These are phyloP conservation scores for Tirmania nivea DNA, from an alignment of 495 filamentous ascomycete genomes.

Conservation along the genomic window DNA sequence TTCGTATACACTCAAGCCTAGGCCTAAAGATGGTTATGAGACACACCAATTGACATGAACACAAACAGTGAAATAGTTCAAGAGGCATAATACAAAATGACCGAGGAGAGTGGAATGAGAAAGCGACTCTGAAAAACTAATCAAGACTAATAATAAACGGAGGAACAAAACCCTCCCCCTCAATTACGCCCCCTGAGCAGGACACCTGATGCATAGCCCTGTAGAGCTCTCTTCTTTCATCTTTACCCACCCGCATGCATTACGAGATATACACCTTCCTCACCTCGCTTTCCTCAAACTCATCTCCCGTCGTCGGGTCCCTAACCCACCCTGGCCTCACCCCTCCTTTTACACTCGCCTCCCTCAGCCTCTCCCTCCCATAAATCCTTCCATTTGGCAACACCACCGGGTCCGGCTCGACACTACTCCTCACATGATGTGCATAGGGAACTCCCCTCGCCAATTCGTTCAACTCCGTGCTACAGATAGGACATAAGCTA, in stretches of 20 bases:
- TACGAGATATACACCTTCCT: slow-evolving; percentile 83
- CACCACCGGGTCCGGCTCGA: slow-evolving; percentile 68
- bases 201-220: too few relatives aligned
- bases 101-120: too few relatives aligned
- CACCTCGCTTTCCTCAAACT: slow-evolving; percentile 34
- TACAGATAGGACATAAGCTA: slow-evolving; percentile 81
- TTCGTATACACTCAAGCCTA: too few relatives aligned
- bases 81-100: too few relatives aligned
- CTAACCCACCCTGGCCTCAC: slow-evolving; percentile 43
- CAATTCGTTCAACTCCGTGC: slow-evolving; percentile 77
- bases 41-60: too few relatives aligned
- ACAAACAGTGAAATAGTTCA: too few relatives aligned
- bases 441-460: slow-evolving; percentile 79
- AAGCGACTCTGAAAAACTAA: background rate
- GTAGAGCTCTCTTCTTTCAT: background rate
- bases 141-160: background rate
- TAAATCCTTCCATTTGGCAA: slow-evolving; percentile 77
- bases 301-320: slow-evolving; percentile 56
- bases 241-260: background rate
- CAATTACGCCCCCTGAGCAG: background rate
- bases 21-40: too few relatives aligned
- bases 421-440: slow-evolving; percentile 76
- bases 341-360: slow-evolving; percentile 54
- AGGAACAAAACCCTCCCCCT: background rate
- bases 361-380: slow-evolving; percentile 48